Evolutionary conservation across 805 yeast genomes (phyloP).

Genomic region (Wickerhamiella musiphila): DNA sequence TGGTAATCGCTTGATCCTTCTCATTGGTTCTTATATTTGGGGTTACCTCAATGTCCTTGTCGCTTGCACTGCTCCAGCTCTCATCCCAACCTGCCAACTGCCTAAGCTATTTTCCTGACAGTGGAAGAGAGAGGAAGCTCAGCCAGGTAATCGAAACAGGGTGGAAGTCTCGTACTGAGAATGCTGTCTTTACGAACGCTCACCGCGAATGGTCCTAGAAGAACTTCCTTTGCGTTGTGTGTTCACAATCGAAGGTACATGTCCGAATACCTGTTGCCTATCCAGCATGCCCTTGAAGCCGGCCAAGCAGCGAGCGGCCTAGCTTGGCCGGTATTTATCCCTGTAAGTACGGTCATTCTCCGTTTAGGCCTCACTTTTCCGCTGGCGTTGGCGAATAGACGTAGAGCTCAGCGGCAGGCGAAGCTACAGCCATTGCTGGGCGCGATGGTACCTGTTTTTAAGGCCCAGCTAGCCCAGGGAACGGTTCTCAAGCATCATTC

Average conservation of each 20-base stretch:
- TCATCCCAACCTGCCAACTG: too few relatives aligned
- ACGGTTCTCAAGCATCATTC: constrained; percentile 20
- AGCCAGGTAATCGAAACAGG: too few relatives aligned
- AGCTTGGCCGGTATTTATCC: constrained; percentile 76
- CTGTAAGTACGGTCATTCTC: constrained; percentile 48
- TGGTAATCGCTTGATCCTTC: not conserved
- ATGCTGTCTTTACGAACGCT: too few relatives aligned
- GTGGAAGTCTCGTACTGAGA: too few relatives aligned
- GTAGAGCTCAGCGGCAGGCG: constrained; percentile 51
- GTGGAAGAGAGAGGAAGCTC: too few relatives aligned
- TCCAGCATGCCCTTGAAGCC: constrained; percentile 9
- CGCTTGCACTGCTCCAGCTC: too few relatives aligned
- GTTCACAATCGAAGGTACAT: too few relatives aligned
- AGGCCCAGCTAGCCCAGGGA: constrained; percentile 31
- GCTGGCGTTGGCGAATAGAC: constrained; percentile 54
- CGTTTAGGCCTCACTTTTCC: constrained; percentile 61
- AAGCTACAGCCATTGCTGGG: constrained; percentile 50
- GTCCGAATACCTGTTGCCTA: constrained; percentile 9
- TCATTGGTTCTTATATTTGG: not conserved
- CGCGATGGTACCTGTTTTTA: constrained; percentile 61
- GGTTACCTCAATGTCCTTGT: too few relatives aligned
- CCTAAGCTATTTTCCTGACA: too few relatives aligned
- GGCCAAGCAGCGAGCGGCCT: constrained; percentile 27
- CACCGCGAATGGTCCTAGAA: too few relatives aligned
- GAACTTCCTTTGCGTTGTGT: too few relatives aligned